Base-by-base conservation (phyloP, 345 rosid genomes). In the Physaria fendleri region DNA sequence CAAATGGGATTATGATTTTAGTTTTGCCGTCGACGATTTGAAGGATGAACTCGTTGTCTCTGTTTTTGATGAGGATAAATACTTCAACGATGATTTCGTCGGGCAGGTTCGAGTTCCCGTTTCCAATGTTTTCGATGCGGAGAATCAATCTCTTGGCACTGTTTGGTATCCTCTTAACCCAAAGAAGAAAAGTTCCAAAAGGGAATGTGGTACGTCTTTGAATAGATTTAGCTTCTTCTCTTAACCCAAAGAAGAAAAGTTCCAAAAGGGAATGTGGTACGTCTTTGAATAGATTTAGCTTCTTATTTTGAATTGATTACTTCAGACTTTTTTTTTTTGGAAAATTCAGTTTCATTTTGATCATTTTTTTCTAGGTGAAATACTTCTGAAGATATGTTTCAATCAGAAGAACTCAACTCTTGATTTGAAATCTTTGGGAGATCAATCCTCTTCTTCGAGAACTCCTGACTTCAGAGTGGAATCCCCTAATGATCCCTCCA, bases 1-100 rank as follows among this genome's bases (percentile, higher is more conserved):
- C 24, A 82, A 39, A 69, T 93, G 99, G 99, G 83, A 80, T 11
- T 97, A 88, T 65, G 99, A 86, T 42, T 88, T 93, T 63, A 67
- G 81, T 72, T 88, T 93, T 77, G 78, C 71, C 71, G 99, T 88
- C n/a, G 99, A 88, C 27, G 99, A 93, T 71, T 81, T 93, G 86
- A 77, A 77, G 3, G 97, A 86, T 17, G 97, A 86, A 66, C 89
- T 93, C 59, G 68, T 80, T 13, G 57, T 93, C 28, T 70, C 79
- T 68, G 97, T 93, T 34, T 67, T 88, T 59, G 95, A 93, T 12
- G 99, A 88, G 75, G 99, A 89, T 63, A 84, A 77, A 79, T 93
- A 85, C 76, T 86, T 86, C 77, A 79, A 77, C 27, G 94, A 93
- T 40, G 99, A 88, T 69, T 86, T 88, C 51, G 76, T 93, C 4